These are phyloP conservation scores for Talaromyces sp. DNA, from an alignment of 2,329 filamentous ascomycete genomes.

Conservation along the genomic window DNA sequence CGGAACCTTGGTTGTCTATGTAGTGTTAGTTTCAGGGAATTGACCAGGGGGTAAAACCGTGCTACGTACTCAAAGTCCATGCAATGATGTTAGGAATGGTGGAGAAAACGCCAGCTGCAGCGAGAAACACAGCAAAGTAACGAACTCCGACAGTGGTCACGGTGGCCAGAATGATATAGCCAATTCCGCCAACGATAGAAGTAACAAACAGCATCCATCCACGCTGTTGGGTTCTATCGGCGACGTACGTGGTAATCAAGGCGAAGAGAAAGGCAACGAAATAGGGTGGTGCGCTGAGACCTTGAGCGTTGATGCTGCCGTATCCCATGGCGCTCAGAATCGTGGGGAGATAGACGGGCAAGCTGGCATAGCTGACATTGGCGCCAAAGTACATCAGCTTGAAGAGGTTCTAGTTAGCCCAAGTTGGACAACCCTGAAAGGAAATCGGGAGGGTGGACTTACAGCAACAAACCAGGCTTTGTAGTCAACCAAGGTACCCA, in stretches of 20 bases:
- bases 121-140: not conserved
- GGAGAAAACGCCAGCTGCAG: not conserved
- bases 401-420: not conserved
- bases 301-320: constrained; percentile 35
- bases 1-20: not conserved
- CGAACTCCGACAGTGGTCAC: not conserved
- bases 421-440: not conserved
- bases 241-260: constrained; percentile 21
- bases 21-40: not conserved
- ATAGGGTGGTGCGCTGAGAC: constrained; percentile 39
- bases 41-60: not conserved
- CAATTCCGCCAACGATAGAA: constrained; percentile 12
- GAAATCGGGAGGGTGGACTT: not conserved
- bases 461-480: not conserved
- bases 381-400: not conserved
- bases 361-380: constrained; percentile 25
- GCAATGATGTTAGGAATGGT: not conserved
- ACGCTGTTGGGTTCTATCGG: constrained; percentile 23
- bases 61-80: not conserved
- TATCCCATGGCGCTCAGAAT: constrained; percentile 39
- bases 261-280: constrained; percentile 34
- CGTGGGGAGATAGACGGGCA: constrained; percentile 40
- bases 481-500: not conserved
- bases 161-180: not conserved
- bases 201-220: constrained; percentile 21